Evolutionary conservation across 345 rosid species (phyloP), one percentile per base, ranked within the genome.

Genomic region (Acer saccharum): DNA sequence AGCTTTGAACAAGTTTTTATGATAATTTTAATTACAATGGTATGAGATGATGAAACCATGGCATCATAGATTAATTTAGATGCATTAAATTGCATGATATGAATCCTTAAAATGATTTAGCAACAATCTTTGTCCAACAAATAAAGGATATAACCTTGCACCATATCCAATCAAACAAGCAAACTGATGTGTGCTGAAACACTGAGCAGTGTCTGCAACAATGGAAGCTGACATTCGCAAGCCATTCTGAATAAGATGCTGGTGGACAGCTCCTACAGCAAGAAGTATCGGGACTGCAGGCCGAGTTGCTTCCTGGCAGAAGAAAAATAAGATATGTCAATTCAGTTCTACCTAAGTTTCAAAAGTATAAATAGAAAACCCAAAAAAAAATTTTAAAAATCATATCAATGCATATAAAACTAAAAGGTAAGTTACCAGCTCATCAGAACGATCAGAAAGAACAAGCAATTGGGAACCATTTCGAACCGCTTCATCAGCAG

Each of bases 171-270:
- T 91, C 85, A 96, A 81, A 88, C 99, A 94, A 68, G 98, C 98
- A 81, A 96, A 96, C 57, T 96, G 99, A 91, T 96, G 99, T 5
- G 99, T 96, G 82, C 98, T 96, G 87, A 96, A 96, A 84, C 99
- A 96, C 81, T 96, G 99, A 43, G 98, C 98, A 39, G 97, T 96
- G 74, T 96, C 98, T 43, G 95, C 98, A 69, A 96, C 87, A 67
- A 96, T 91, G 72, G 98, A 96, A 82, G 97, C 92, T 73, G 97
- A 94, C 97, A 91, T 92, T 63, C 99, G 86, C 84, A 94, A 80
- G 67, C 99, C 98, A 79, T 96, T 96, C 84, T 96, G 94, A 83
- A 96, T 94, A 81, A 96, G 99, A 90, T 96, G 99, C 82, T 96
- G 99, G 86, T 94, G 99, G 71, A 96, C 93, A 44, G 99, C 95